These are phyloP conservation scores for Saccharomycopsis amapae DNA, from an alignment of 805 yeast species.

Conservation along the genomic window DNA sequence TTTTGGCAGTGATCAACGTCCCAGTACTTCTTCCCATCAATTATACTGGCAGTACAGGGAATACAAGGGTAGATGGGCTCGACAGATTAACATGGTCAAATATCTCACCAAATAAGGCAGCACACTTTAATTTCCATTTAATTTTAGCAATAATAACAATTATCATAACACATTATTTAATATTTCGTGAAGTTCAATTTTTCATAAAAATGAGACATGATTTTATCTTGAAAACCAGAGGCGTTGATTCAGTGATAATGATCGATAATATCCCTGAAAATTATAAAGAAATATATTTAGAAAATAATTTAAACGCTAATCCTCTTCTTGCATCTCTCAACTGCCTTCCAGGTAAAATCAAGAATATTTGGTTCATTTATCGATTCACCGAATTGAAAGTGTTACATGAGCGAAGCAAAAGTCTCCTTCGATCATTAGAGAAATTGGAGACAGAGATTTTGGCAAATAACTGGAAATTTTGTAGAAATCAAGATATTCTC, in stretches of 20 bases:
- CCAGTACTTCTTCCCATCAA: slow-evolving; percentile 63
- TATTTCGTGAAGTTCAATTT: slow-evolving; percentile 48
- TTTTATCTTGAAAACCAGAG: slow-evolving; percentile 30
- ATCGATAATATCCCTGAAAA: slow-evolving; percentile 41
- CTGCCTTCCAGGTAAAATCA: slow-evolving; percentile 47
- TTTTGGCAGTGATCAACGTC: slow-evolving; percentile 47
- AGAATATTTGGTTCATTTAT: slow-evolving; percentile 53
- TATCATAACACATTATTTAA: slow-evolving; percentile 45
- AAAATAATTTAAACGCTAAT: slow-evolving; percentile 16
- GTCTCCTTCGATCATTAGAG: slow-evolving; percentile 34
- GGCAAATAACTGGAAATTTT: slow-evolving; percentile 11
- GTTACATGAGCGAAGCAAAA: slow-evolving; percentile 28
- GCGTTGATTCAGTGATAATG: slow-evolving; percentile 30
- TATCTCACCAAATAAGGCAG: slow-evolving; percentile 45
- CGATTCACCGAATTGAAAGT: slow-evolving; percentile 34
- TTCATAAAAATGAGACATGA: slow-evolving; percentile 43
- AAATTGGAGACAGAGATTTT: slow-evolving; percentile 31
- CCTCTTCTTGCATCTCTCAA: slow-evolving; percentile 24
- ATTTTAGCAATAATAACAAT: slow-evolving; percentile 49
- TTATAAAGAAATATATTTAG: slow-evolving; percentile 24
- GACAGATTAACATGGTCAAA: slow-evolving; percentile 70
- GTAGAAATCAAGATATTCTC: slow-evolving; percentile 8
- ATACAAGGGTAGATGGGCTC: slow-evolving; percentile 36
- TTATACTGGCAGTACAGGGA: slow-evolving; percentile 28
- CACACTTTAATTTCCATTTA: slow-evolving; percentile 55